These are phyloP conservation scores for Bretschneidera sinensis DNA, from an alignment of 345 rosid genomes.

Conservation along the genomic window DNA sequence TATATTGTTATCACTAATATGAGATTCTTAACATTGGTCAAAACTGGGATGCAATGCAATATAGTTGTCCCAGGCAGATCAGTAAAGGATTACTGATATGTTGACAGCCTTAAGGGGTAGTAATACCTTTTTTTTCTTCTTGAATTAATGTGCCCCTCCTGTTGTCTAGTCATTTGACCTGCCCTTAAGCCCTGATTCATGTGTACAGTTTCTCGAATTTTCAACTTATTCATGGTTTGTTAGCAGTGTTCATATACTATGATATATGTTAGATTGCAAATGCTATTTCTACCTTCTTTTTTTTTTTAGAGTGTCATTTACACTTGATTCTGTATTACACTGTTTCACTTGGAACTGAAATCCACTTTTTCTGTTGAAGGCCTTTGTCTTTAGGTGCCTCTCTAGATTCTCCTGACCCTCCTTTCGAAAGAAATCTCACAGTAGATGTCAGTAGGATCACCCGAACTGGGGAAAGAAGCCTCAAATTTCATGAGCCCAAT, in stretches of 20 bases:
- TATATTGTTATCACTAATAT: not conserved
- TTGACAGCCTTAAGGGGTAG: not conserved
- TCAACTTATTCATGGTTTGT: too few relatives aligned
- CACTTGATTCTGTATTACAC: not conserved
- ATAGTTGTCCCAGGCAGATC: too few relatives aligned
- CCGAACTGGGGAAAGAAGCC: not conserved
- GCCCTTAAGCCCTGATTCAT: not conserved
- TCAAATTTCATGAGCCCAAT: constrained; percentile 30
- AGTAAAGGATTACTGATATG: too few relatives aligned
- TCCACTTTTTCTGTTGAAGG: constrained; percentile 22
- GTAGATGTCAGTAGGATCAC: constrained; percentile 23
- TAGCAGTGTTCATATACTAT: not conserved
- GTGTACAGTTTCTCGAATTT: not conserved
- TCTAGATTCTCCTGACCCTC: constrained; percentile 24
- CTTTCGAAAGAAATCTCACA: constrained; percentile 18
- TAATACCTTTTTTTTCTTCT: too few relatives aligned
- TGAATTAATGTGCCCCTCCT: not conserved
- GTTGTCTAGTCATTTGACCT: not conserved
- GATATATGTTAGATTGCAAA: not conserved
- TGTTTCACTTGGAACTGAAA: constrained; percentile 1
- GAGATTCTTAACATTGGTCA: not conserved
- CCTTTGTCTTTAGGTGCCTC: constrained; percentile 15
- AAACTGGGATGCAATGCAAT: too few relatives aligned
- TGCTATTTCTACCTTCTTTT: not conserved
- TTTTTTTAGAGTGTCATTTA: too few relatives aligned